Evolutionary conservation across 345 rosid species (phyloP), one percentile per base, ranked within the genome.

Genomic region (Noccaea bulbosa): DNA sequence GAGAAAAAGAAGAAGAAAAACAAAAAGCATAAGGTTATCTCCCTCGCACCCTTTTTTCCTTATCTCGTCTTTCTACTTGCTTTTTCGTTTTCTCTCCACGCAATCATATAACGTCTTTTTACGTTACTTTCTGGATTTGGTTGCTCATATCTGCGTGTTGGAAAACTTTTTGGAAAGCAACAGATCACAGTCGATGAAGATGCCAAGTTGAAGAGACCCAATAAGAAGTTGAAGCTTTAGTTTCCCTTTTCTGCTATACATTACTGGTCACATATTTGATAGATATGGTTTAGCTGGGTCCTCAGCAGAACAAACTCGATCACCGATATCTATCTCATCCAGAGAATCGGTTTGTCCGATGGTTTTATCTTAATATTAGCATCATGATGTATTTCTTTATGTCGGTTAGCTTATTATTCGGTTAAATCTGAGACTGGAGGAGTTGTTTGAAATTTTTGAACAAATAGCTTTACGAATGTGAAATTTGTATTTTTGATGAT

Each of bases 11-110:
- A 79, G 56, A 79, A 80, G 70, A 78, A 74, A 45, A 79, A 67
- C 56, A 80, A 84, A 77, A 81, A 79, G 74, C 75, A 65, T 39
- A 77, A 79, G 88, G 86, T 82, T 57, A 69, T 70, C 73, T 44
- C 62, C 62, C 57, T 67, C 49, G 16, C 56, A 41, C 40, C 56
- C 56, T 67, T 51, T 51, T 65, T 67, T 32, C 72, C 56, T 67
- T 60, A 67, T 59, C 74, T 62, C 74, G 37, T 62, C 74, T 75
- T 75, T 69, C 59, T 17, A 62, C 70, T 62, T 53, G 65, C 74
- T 75, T 75, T 75, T 62, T 62, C 59, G 58, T 62, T 45, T 69
- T 62, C 63, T 62, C 63, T 54, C 64, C 55, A 54, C 74, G 43
- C 58, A 15, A 30, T 66, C 58, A 44, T 62, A 9, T 24, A 40